Evolutionary conservation across 257 asterid species (phyloP).

Genomic region (Solanum piurae): DNA sequence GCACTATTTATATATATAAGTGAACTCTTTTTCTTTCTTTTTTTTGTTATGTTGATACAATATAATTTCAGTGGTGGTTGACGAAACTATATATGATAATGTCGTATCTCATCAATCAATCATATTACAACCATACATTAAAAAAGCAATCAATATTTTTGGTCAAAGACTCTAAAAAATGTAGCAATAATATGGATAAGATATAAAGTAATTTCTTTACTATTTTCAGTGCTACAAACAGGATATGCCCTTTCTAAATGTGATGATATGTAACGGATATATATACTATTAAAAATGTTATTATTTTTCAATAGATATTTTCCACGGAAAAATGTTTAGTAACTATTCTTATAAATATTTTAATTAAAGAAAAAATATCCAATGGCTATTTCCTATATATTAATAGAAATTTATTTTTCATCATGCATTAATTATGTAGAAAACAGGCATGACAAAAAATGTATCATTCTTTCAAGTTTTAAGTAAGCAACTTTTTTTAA

Average conservation of each 20-base stretch:
- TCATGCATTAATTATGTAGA: too few relatives aligned
- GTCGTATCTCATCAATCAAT: neutral
- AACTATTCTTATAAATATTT: too few relatives aligned
- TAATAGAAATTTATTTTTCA: too few relatives aligned
- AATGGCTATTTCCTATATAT: too few relatives aligned
- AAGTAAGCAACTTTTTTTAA: too few relatives aligned
- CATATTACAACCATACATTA: neutral
- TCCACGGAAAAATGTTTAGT: too few relatives aligned
- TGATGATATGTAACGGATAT: neutral
- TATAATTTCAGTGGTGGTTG: neutral
- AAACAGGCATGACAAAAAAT: too few relatives aligned
- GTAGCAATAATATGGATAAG: neutral
- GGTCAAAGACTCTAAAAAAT: neutral
- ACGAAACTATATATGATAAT: neutral
- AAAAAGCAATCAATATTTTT: neutral
- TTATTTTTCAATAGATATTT: too few relatives aligned
- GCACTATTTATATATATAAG: neutral
- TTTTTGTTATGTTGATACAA: neutral
- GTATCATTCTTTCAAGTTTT: too few relatives aligned
- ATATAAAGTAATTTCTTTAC: neutral
- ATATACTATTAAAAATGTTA: neutral
- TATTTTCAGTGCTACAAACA: neutral
- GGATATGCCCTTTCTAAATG: neutral
- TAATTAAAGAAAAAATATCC: too few relatives aligned
- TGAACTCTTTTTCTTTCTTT: too few relatives aligned